A percentile compares a stretch with the other conserved stretches of the same genome.
phyloP scores from a whole-genome alignment of 75 land plant species.

The Cunninghamia lanceolata region DNA sequence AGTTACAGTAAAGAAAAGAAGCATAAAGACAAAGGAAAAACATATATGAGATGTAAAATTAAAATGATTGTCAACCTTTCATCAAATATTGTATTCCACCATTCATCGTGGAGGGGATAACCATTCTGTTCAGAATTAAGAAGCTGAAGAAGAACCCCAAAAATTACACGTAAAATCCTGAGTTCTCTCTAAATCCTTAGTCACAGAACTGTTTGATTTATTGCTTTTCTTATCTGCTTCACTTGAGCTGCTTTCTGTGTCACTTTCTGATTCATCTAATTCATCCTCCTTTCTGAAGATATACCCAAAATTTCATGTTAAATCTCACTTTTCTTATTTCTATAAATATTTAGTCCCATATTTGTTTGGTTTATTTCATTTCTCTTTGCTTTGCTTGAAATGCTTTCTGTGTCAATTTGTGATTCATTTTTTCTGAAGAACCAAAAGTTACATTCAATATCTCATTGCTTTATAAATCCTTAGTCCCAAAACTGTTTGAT shows the following conservation, averaged over 20 bases:
- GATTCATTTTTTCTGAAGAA: not conserved
- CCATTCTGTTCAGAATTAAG: not conserved
- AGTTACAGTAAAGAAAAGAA: not conserved
- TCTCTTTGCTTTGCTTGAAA: not conserved
- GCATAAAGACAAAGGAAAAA: not conserved
- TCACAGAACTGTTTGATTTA: not conserved
- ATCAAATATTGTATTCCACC: not conserved
- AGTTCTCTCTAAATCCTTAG: not conserved
- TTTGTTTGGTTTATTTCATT: not conserved
- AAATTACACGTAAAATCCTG: slow-evolving; percentile 2
- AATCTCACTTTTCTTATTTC: not conserved
- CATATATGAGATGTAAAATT: not conserved
- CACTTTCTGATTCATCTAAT: slow-evolving; percentile 22
- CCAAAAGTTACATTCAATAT: not conserved
- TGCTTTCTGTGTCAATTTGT: not conserved
- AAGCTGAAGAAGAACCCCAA: not conserved
- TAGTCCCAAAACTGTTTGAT: slow-evolving; percentile 4
- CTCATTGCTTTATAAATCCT: not conserved
- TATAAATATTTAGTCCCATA: not conserved
- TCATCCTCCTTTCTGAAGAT: slow-evolving; percentile 6
- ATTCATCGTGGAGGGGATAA: not conserved
- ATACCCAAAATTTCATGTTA: not conserved
- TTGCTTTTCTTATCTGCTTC: slow-evolving; percentile 9
- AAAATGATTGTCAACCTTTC: not conserved
- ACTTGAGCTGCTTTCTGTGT: slow-evolving; percentile 29